A percentile compares a stretch with the other conserved stretches of the same genome.
Conservation (phyloP, 306 rosid genomes). For the Cercis canadensis region DNA sequence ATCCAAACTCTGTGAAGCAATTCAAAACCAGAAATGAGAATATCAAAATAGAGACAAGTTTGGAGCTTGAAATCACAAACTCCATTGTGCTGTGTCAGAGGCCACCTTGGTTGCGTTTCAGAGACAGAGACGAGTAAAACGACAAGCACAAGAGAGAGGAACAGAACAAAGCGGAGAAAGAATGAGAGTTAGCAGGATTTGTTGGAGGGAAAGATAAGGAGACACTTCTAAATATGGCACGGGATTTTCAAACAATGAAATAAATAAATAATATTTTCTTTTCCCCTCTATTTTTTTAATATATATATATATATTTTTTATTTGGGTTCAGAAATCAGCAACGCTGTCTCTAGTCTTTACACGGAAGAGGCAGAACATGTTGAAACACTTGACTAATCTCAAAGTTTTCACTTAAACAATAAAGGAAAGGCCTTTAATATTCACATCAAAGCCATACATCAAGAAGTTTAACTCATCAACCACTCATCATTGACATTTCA, state of each 20-base stretch:
- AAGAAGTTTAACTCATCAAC: too few relatives aligned
- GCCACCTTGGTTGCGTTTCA: neutral
- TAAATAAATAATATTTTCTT: too few relatives aligned
- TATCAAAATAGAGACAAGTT: conserved; percentile 35
- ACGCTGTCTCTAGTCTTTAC: neutral
- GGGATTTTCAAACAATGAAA: too few relatives aligned
- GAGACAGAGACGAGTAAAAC: neutral
- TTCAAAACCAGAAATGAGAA: conserved; percentile 40
- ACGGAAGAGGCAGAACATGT: neutral
- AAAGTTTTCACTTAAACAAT: too few relatives aligned
- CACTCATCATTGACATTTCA: too few relatives aligned
- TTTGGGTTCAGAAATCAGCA: neutral
- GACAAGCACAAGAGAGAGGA: neutral
- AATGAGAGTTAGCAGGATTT: neutral
- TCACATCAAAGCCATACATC: too few relatives aligned
- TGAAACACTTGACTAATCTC: too few relatives aligned
- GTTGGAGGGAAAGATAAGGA: conserved; percentile 31
- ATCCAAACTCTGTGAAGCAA: conserved; percentile 51
- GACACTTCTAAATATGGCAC: neutral
- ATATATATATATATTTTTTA: too few relatives aligned
- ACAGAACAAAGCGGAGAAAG: neutral
- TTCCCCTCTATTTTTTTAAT: too few relatives aligned
- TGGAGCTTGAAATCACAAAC: conserved; percentile 41
- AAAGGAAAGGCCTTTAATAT: too few relatives aligned
- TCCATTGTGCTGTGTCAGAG: conserved; percentile 33